Evolutionary conservation across 225 moss, liverwort and hornwort genomes (phyloP), one percentile per base, ranked within the genome.

Genomic region (Pseudisothecium myosuroides): DNA sequence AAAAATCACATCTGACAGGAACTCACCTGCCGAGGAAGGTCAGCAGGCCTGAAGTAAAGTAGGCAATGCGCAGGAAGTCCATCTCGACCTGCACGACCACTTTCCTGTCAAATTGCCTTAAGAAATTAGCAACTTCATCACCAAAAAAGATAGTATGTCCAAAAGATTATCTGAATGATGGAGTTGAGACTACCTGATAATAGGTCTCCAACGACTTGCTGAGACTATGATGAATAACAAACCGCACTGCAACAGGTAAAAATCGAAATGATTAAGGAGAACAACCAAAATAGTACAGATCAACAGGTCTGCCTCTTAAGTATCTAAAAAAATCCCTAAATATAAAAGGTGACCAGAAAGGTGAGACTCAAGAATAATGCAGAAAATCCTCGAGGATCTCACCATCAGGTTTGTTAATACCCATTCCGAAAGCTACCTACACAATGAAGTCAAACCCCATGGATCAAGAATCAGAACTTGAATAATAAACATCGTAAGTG

Each of bases 401-500:
- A 98, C 98, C 98, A 90, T 98, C 98, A 80, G 98, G 98, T 92
- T 98, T 98, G 91, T 98, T 98, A 58, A 98, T 98, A 88, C 98
- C 97, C 98, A 98, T 98, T 86, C 98, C 97, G 89, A 98, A 98
- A 82, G 98, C 98, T 88, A 98, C 98, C 97, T 98, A 91, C 91
- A 92, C 24, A 81, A 81, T 74, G 62, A 83, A 82, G 52, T 83
- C 85, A 87, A 88, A 90, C 31, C 85, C 58, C 68, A 85, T 27
- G 60, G 45, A 60, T 84, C 39, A 65, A 88, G 54, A 75, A 41
- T 90, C 47, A 88, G 80, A 83, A 80, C 49, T 63, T 62, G 54
- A 63, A 62, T 76, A 17, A 85, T 66, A 47, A 83, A 50, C 47
- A 93, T n/a, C 54, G 39, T 12, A 76, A 36, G 50, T 71, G 34